These are phyloP conservation scores for Arachis monticola DNA, from an alignment of 331 rosid genomes.

Conservation along the genomic window DNA sequence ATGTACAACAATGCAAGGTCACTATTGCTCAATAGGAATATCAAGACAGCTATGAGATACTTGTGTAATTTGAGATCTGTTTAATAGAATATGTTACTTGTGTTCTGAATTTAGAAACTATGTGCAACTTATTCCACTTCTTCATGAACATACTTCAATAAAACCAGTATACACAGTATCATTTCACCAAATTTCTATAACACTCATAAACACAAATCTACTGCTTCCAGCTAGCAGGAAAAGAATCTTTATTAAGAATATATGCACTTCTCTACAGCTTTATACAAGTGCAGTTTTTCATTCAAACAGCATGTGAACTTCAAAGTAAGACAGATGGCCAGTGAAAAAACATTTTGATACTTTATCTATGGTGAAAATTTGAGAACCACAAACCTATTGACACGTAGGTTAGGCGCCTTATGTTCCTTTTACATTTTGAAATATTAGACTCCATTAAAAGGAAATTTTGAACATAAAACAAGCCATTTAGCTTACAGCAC, in stretches of 20 bases:
- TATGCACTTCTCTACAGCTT: conserved; percentile 9
- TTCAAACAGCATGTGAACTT: conserved; percentile 8
- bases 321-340: conserved; percentile 15
- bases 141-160: conserved; percentile 21
- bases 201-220: neutral
- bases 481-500: conserved; percentile 31
- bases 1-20: conserved; percentile 24
- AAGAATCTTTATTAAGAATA: conserved; percentile 11
- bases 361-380: conserved; percentile 9
- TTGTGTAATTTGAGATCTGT: neutral
- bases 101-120: conserved; percentile 14
- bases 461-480: neutral
- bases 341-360: neutral
- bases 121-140: conserved; percentile 17
- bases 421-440: conserved; percentile 26
- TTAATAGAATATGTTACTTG: conserved; percentile 7
- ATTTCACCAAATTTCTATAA: conserved; percentile 16
- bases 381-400: conserved; percentile 20
- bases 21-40: neutral
- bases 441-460: conserved; percentile 11
- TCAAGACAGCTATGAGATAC: neutral
- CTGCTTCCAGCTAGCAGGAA: neutral
- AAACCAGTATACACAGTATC: neutral
- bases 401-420: neutral
- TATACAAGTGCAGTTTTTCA: conserved; percentile 13